Evolutionary conservation across 2,329 filamentous ascomycete species (phyloP), one percentile per base, ranked within the genome.

Genomic region (Fusarium mundagurra): DNA sequence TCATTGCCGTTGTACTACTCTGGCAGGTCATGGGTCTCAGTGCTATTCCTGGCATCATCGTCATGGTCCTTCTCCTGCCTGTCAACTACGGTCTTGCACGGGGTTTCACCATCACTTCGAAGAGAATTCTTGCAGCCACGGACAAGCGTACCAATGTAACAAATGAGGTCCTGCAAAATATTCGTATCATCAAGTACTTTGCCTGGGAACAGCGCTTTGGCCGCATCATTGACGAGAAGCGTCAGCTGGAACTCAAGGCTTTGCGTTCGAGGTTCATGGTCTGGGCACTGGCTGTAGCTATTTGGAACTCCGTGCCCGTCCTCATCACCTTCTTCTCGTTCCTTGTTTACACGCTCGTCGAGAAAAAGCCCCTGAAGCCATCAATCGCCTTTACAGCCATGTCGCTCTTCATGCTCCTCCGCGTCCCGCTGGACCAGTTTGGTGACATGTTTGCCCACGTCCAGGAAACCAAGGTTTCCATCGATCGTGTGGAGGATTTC

Each of bases 361-460:
- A 99, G 84, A 89, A 93, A 81, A 98, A 97, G 85, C 93, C 93
- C 27, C 86, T 99, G 62, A 92, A 96, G 60, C 96, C 96, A 0
- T 98, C 96, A 0, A 88, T 98, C 70, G 96, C 96, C 8, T 99
- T 99, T 83, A 98, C 96, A 5, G 95, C 96, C 43, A 92, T 99
- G 61, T 98, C 96, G 1, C 91, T 99, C 73, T 99, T 99, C 82
- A 95, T 95, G 81, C 91, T 99, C 45, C 91, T 99, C 20, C 92
- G 96, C 54, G 94, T 98, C 61, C 96, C 96, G 9, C 86, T 99
- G 51, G 96, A 99, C 82, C 96, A 98, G 84, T 88, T 99, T 61
- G 96, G 96, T 58, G 96, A 99, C 83, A 99, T 99, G 96, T 93
- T 98, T 80, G 96, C 96, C 17, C 96, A 98, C 84, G 95, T 99